phyloP scores from a whole-genome alignment of 2,329 filamentous ascomycete species.

The Aspergillus fumigatus region DNA sequence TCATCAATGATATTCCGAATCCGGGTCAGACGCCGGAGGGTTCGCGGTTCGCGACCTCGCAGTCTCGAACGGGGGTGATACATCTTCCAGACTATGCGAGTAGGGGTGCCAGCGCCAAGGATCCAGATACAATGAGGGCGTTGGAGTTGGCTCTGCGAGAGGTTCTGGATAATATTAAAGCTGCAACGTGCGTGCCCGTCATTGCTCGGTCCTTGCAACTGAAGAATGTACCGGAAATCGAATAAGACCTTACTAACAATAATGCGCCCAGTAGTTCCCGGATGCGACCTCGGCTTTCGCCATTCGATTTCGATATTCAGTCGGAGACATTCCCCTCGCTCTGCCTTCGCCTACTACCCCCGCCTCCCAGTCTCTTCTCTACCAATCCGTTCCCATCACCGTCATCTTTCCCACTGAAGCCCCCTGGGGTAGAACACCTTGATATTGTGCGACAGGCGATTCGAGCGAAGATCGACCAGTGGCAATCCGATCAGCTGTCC shows the following conservation, averaged over 20 bases:
- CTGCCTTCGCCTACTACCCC: slow-evolving; percentile 72
- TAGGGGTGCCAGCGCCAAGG: slow-evolving; percentile 61
- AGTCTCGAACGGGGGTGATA: slow-evolving; percentile 26
- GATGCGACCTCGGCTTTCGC: slow-evolving; percentile 38
- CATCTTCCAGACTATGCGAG: slow-evolving; percentile 50
- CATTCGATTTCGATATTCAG: slow-evolving; percentile 78
- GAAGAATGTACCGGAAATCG: not conserved
- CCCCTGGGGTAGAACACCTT: slow-evolving; percentile 69
- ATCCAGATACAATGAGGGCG: slow-evolving; percentile 77
- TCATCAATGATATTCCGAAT: slow-evolving; percentile 68
- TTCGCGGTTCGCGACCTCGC: slow-evolving; percentile 30
- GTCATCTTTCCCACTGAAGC: slow-evolving; percentile 75
- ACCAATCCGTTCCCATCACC: slow-evolving; percentile 72
- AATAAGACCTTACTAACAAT: not conserved
- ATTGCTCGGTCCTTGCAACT: not conserved
- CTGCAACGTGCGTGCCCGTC: slow-evolving; percentile 64
- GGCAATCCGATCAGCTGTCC: slow-evolving; percentile 49
- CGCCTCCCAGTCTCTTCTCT: slow-evolving; percentile 78
- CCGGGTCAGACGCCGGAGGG: slow-evolving; percentile 42
- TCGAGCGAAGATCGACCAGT: slow-evolving; percentile 61
- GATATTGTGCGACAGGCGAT: slow-evolving; percentile 67
- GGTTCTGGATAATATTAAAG: slow-evolving; percentile 72
- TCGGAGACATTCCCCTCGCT: slow-evolving; percentile 81
- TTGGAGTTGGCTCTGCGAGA: slow-evolving; percentile 82
- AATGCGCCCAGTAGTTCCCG: slow-evolving; percentile 35